Conservation (phyloP, 768 basidiomycete genomes). For the Lactarius tabidus region DNA sequence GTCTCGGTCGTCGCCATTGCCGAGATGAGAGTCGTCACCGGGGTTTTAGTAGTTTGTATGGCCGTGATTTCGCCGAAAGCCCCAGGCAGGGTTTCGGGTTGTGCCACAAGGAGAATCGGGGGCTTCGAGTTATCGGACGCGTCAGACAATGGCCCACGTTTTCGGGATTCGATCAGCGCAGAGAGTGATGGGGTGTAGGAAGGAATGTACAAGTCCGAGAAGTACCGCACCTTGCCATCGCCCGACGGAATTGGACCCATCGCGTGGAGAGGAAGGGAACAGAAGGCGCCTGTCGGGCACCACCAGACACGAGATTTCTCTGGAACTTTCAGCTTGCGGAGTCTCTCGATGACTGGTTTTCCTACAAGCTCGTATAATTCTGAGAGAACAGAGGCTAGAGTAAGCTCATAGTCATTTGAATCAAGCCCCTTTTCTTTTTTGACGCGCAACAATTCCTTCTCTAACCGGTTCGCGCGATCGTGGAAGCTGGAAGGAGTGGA, state of each 20-base stretch:
- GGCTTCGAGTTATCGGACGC: not conserved
- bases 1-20: not conserved
- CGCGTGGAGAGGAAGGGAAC: slow-evolving; percentile 9
- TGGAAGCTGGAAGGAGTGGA: slow-evolving; percentile 60
- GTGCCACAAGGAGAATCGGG: not conserved
- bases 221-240: not conserved
- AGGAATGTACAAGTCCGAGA: not conserved
- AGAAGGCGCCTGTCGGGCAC: not conserved
- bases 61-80: not conserved
- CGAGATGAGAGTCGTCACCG: not conserved
- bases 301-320: not conserved
- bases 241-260: slow-evolving; percentile 9
- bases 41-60: not conserved
- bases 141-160: not conserved
- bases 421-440: not conserved
- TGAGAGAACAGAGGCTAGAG: not conserved
- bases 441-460: not conserved
- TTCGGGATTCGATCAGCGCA: not conserved
- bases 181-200: no score
- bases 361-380: not conserved
- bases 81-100: not conserved
- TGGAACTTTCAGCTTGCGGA: not conserved
- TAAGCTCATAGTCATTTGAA: not conserved
- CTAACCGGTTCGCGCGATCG: slow-evolving; percentile 51
- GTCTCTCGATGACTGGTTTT: no score